A percentile compares a stretch with the other conserved stretches of the same genome.
Conservation (phyloP, 163 green algal species). For the Chlorella variabilis region DNA sequence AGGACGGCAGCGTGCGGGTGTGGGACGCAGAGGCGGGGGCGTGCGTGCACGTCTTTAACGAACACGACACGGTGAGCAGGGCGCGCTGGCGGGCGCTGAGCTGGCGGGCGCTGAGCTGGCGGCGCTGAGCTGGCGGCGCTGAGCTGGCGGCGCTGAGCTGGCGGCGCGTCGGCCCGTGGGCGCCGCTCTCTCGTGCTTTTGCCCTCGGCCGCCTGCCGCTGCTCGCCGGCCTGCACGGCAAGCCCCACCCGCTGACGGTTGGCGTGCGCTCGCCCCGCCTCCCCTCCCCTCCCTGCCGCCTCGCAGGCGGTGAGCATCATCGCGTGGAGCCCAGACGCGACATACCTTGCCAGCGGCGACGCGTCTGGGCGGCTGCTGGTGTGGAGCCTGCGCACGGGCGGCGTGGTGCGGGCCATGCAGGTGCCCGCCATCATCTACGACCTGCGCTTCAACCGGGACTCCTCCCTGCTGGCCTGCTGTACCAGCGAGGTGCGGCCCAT, state of each 20-base stretch:
- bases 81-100: no score
- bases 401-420: slow-evolving; percentile 53
- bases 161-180: no score
- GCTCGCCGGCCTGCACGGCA: not conserved
- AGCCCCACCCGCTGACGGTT: not conserved
- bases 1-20: slow-evolving; percentile 88
- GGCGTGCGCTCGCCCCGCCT: no score
- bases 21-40: slow-evolving; percentile 58
- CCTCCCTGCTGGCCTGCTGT: slow-evolving; percentile 28
- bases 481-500: slow-evolving; percentile 16
- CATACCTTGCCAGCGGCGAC: slow-evolving; percentile 73
- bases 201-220: no score
- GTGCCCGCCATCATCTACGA: slow-evolving; percentile 21
- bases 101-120: no score
- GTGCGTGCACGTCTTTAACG: slow-evolving; percentile 70
- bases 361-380: slow-evolving; percentile 76
- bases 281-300: no score
- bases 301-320: slow-evolving; percentile 74
- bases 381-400: slow-evolving; percentile 73
- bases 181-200: no score
- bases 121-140: no score
- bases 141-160: no score
- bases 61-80: slow-evolving; percentile 58
- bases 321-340: slow-evolving; percentile 80
- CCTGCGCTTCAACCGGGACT: slow-evolving; percentile 30